These are phyloP conservation scores for Atkinsonella texensis DNA, from an alignment of 2,329 filamentous ascomycete genomes.

Conservation along the genomic window DNA sequence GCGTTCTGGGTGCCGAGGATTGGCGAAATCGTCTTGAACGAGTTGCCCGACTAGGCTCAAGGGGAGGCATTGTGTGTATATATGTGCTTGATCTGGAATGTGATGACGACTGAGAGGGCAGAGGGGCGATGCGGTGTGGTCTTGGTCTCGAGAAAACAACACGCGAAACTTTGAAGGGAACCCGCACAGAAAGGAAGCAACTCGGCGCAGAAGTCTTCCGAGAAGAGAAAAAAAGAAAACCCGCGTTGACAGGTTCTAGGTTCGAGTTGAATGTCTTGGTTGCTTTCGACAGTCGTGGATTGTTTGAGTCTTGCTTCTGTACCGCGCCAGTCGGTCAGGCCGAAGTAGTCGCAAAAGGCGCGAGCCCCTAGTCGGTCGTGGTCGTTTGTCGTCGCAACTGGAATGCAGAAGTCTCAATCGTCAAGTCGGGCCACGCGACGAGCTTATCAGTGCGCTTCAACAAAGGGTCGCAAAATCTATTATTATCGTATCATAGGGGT, in stretches of 20 bases:
- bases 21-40: slow-evolving; percentile 31
- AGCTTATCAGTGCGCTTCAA: slow-evolving; percentile 2
- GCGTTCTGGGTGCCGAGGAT: slow-evolving; percentile 33
- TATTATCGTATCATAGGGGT: neutral
- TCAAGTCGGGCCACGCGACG: slow-evolving; percentile 5
- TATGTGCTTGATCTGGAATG: slow-evolving; percentile 13
- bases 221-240: neutral
- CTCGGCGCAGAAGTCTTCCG: neutral
- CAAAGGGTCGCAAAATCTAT: slow-evolving; percentile 1
- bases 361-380: neutral
- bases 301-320: neutral
- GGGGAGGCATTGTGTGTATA: slow-evolving; percentile 29
- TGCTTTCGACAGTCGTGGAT: neutral
- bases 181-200: neutral
- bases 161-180: slow-evolving; percentile 8
- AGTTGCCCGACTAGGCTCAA: slow-evolving; percentile 32
- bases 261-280: slow-evolving; percentile 1
- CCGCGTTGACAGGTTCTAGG: neutral
- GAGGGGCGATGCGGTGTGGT: neutral
- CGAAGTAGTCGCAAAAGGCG: neutral
- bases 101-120: neutral
- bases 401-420: slow-evolving; percentile 5
- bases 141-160: slow-evolving; percentile 5
- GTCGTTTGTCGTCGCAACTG: slow-evolving; percentile 5
- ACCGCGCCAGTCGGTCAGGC: neutral